phyloP scores from a whole-genome alignment of 140 eudicot species.

The Stevia rebaudiana region DNA sequence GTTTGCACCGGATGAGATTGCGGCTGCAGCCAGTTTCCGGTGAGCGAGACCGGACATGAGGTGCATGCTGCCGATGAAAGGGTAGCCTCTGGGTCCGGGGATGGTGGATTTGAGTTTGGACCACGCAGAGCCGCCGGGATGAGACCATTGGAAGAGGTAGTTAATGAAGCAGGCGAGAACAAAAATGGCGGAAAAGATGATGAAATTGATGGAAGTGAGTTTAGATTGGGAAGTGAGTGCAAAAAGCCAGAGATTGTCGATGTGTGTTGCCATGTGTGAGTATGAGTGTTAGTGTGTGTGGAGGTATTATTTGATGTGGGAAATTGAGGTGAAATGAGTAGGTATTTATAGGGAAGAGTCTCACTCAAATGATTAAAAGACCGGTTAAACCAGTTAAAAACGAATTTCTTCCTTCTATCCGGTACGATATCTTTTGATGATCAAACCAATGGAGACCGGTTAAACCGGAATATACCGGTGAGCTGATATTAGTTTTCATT shows the following conservation, averaged over 20 bases:
- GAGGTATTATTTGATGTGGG: constrained; percentile 1
- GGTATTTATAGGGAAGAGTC: constrained; percentile 34
- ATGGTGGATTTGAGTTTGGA: constrained; percentile 39
- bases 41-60: constrained; percentile 81
- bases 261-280: constrained; percentile 37
- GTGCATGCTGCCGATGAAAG: constrained; percentile 62
- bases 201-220: constrained; percentile 35
- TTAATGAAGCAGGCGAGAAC: constrained; percentile 27
- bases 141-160: constrained; percentile 49
- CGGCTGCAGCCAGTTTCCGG: constrained; percentile 58
- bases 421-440: too few relatives aligned
- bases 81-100: constrained; percentile 70
- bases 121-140: constrained; percentile 84
- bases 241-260: constrained; percentile 62
- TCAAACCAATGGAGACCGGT: too few relatives aligned
- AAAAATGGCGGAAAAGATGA: constrained; percentile 17
- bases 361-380: too few relatives aligned
- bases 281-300: not conserved
- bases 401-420: too few relatives aligned
- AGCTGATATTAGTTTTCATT: too few relatives aligned
- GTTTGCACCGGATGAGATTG: constrained; percentile 35
- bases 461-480: too few relatives aligned
- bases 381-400: too few relatives aligned
- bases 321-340: not conserved
- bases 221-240: constrained; percentile 58